Evolutionary conservation across 2,329 filamentous ascomycete species (phyloP), one percentile per base, ranked within the genome.

Genomic region (Sclerotinia spermophila): DNA sequence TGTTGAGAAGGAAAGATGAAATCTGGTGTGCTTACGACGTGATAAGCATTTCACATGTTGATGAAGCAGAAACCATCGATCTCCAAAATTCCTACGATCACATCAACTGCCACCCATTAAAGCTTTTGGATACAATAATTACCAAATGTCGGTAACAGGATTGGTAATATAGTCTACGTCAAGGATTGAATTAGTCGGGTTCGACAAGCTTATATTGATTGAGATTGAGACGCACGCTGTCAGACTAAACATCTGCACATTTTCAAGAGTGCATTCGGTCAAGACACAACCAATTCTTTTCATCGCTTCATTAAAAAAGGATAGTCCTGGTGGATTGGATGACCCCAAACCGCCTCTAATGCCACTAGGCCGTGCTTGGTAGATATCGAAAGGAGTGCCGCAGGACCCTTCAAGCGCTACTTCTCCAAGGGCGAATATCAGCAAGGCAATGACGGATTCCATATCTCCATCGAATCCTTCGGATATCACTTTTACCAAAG

Each of bases 251-350:
- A 87, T 84, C 75, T 90, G 88, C 11, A 89, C 82, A 71, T 86
- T 88, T 74, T 89, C 86, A 38, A 90, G 77, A 65, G 83, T 86
- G 75, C 83, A 86, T 35, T 86, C 83, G 2, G 84, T 84, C 68
- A 85, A 75, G 15, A 84, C 82, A 76, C 88, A 89, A 0, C 88
- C 87, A 76, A 89, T 82, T n/a, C 86, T 82, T 71, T 83, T 84
- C 66, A 87, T 82, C 24, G 87, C 88, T 77, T 89, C 87, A 73
- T 90, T 90, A 79, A 89, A 90, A 48, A 88, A 82, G 1, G 82
- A 82, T 3, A 90, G 77, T 0, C 88, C 88, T 0, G 88, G 87
- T 2, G 87, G 87, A 27, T 80, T 81, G 10, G 38, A 45, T 21
- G 82, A 80, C 3, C 78, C 74, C 2, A 83, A 82, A 1, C 86